Base-by-base conservation (phyloP, 306 rosid species). In the Vicia villosa region DNA sequence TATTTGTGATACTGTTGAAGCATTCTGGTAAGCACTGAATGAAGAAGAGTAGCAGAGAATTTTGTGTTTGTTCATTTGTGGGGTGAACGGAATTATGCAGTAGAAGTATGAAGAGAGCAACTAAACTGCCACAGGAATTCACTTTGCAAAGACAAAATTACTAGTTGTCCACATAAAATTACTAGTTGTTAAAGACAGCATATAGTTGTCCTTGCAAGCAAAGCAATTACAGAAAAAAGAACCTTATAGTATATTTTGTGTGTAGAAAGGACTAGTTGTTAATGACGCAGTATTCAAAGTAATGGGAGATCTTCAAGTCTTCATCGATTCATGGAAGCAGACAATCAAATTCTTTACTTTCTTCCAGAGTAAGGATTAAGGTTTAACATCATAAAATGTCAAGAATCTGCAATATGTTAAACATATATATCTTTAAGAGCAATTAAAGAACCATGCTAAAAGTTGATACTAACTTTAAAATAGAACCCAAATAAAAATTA, bases 381-480 rank as follows among this genome's bases (percentile, higher is more conserved):
- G 70, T 34, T 63, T 24, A 30, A 20, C 20, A 59, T 74, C 89
- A 93, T 62, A 90, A 76, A 62, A 88, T 86, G 81, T 90, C 98
- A 70, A 87, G 83, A 75, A 94, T 88, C 97, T 94, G 94, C 96
- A 88, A 60, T 19, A 66, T 15, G 76, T 66, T 46, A 16, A 36
- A 46, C 62, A 73, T 61, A 36, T 41, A 2, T 63, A 73, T 24
- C 24, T 45, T 68, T 61, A 69, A 82, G 70, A 68, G 63, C 58
- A 72, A 20, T 16, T 58, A 47, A 49, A 41, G 64, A 69, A 81
- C 26, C 49, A 62, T 19, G 49, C 15, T 57, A 36, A 19, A 55
- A 5, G 41, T 12, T 36, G 10, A 26, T 46, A 73, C 19, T 12
- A 6, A 36, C 41, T n/a, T n/a, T n/a, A n/a, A n/a, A n/a, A n/a